Evolutionary conservation across 768 basidiomycete genomes (phyloP).

Genomic region (Mycena capillaripes): DNA sequence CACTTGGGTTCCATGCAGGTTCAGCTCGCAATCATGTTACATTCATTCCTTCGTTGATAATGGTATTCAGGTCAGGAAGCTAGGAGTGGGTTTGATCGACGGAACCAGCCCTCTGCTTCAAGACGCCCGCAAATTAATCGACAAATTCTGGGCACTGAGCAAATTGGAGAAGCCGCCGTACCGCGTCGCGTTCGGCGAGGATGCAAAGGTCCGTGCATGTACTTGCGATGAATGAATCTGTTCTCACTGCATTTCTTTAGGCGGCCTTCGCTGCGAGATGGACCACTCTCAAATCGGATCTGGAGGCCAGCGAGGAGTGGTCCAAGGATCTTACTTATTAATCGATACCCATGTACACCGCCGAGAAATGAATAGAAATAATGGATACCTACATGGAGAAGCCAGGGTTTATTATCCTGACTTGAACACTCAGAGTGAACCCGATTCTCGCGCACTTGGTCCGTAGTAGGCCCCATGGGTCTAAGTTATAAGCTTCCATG

Average conservation of each 20-base stretch:
- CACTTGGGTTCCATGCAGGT: constrained; percentile 39
- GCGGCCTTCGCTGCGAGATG: constrained; percentile 26
- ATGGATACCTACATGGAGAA: no score
- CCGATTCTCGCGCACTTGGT: no score
- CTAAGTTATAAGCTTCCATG: no score
- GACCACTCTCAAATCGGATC: constrained; percentile 25
- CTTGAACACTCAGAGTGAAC: no score
- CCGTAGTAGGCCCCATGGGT: no score
- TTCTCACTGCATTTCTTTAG: background rate
- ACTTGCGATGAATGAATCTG: background rate
- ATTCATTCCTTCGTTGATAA: background rate
- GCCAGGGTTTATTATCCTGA: no score
- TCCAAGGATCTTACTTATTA: constrained; percentile 30
- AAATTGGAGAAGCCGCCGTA: constrained; percentile 34
- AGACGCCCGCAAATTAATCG: constrained; percentile 32
- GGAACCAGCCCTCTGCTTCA: constrained; percentile 34
- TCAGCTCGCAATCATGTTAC: background rate
- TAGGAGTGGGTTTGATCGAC: constrained; percentile 12
- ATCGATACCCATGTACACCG: background rate
- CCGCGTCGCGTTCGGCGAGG: constrained; percentile 36
- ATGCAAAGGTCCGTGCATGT: constrained; percentile 31
- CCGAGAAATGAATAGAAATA: background rate
- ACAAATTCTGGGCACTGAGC: constrained; percentile 33
- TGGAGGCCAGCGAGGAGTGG: constrained; percentile 37
- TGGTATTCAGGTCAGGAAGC: constrained; percentile 12